These are phyloP conservation scores for Hyphopichia pseudoburtonii DNA, from an alignment of 1,139 yeast species.

Conservation along the genomic window DNA sequence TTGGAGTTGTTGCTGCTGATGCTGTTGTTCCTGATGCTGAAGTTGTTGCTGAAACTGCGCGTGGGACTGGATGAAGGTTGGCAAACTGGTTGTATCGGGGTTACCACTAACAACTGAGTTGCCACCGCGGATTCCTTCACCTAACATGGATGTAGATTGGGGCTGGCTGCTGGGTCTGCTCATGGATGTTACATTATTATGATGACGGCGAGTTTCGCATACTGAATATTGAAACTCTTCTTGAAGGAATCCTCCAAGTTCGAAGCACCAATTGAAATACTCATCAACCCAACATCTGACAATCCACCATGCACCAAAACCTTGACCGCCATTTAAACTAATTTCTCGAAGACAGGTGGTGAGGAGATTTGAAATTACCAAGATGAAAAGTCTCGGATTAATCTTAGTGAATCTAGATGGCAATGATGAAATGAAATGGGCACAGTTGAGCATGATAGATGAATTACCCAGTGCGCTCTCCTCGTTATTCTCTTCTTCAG, in stretches of 20 bases:
- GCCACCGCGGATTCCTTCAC: not conserved
- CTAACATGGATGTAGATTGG: not conserved
- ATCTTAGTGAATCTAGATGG: constrained; percentile 49
- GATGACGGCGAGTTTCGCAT: not conserved
- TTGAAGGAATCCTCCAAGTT: constrained; percentile 61
- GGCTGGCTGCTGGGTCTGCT: not conserved
- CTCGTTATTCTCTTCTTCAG: constrained; percentile 5
- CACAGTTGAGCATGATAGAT: constrained; percentile 14
- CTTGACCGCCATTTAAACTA: constrained; percentile 56
- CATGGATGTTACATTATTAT: not conserved
- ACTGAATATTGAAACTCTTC: constrained; percentile 24
- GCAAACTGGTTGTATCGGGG: not conserved
- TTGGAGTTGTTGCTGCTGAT: too few relatives aligned
- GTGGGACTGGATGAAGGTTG: not conserved
- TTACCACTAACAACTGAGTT: too few relatives aligned
- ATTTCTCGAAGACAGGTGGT: constrained; percentile 69
- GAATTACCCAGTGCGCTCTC: constrained; percentile 3
- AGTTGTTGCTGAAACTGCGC: not conserved
- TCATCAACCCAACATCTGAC: constrained; percentile 78
- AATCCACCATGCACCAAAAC: constrained; percentile 79
- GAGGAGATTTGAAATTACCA: constrained; percentile 54
- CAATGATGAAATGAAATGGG: constrained; percentile 33
- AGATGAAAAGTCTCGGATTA: constrained; percentile 56
- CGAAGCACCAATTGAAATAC: constrained; percentile 68
- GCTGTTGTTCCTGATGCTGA: constrained; percentile 2